Percentiles rank a stretch among this genome's conserved stretches.
These are phyloP conservation scores for Yueomyces sinensis DNA, from an alignment of 805 yeast species.

Conservation along the genomic window DNA sequence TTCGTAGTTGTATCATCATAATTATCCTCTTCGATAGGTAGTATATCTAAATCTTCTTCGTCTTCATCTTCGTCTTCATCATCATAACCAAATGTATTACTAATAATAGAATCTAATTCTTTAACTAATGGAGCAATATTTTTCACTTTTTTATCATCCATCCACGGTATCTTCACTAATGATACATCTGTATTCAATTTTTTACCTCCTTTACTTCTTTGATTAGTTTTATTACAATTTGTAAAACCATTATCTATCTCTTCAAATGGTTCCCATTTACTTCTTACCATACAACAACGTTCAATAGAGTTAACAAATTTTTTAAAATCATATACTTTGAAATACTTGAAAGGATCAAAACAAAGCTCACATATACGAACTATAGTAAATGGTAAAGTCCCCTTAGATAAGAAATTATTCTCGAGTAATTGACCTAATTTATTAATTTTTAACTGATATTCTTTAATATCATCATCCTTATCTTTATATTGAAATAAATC, in stretches of 20 bases:
- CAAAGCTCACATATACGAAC: conserved; percentile 35
- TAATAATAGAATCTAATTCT: conserved; percentile 21
- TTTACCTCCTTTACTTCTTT: neutral
- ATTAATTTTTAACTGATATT: conserved; percentile 3
- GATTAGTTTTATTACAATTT: neutral
- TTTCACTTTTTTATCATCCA: conserved; percentile 8
- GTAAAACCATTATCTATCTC: neutral
- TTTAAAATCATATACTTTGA: conserved; percentile 20
- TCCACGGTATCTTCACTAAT: conserved; percentile 18
- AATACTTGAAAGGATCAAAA: conserved; percentile 30
- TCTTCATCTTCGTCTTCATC: conserved; percentile 21
- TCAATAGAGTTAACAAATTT: conserved; percentile 34
- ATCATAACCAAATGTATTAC: conserved; percentile 20
- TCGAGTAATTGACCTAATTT: conserved; percentile 7
- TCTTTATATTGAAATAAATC: conserved; percentile 9
- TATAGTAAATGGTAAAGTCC: conserved; percentile 34
- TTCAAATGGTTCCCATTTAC: conserved; percentile 4
- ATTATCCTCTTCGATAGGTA: conserved; percentile 5
- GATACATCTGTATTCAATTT: conserved; percentile 12
- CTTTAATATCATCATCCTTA: neutral
- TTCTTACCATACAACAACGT: conserved; percentile 16
- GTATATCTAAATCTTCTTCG: conserved; percentile 7
- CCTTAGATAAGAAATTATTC: conserved; percentile 7
- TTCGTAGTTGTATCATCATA: conserved; percentile 2
- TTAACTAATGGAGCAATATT: conserved; percentile 13